Evolutionary conservation across 1,284 basidiomycete genomes (phyloP).

Genomic region (Irpex sp.): DNA sequence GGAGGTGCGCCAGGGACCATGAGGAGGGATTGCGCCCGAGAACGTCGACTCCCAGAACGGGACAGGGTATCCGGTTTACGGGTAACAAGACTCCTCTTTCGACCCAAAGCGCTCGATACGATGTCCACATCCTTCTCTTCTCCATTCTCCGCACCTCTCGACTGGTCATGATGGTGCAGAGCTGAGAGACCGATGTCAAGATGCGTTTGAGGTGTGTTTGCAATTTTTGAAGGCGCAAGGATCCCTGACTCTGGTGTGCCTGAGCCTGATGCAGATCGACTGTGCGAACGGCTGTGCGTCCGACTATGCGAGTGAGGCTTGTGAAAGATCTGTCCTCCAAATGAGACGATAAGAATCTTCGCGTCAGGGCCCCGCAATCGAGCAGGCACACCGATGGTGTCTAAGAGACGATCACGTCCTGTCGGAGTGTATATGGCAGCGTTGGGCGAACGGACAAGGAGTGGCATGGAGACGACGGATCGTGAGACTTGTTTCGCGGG

Average conservation of each 20-base stretch:
- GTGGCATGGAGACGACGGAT: conserved; percentile 50
- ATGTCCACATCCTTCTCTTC: conserved; percentile 14
- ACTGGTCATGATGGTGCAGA: conserved; percentile 1
- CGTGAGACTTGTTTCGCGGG: conserved; percentile 34
- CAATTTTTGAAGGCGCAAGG: conserved; percentile 4
- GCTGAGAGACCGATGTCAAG: background rate
- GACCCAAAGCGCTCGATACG: conserved; percentile 17
- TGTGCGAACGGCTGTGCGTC: conserved; percentile 15
- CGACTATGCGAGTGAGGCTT: conserved; percentile 45
- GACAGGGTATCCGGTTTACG: background rate
- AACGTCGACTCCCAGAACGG: background rate
- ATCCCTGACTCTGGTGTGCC: conserved; percentile 2
- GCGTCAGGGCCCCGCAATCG: conserved; percentile 43
- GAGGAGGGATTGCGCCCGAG: conserved; percentile 27
- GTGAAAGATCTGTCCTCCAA: conserved; percentile 73
- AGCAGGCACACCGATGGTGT: conserved; percentile 54
- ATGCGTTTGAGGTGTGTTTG: background rate
- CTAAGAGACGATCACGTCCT: conserved; percentile 51
- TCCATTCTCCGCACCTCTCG: background rate
- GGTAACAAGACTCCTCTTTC: conserved; percentile 12
- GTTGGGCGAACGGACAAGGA: conserved; percentile 58
- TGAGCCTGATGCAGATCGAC: conserved; percentile 11
- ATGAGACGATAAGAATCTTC: conserved; percentile 71
- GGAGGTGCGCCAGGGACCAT: conserved; percentile 42
- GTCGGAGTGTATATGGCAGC: conserved; percentile 43